A percentile compares a stretch with the other conserved stretches of the same genome.
phyloP scores from a whole-genome alignment of 257 asterid species.

The Solanum appendiculatum region DNA sequence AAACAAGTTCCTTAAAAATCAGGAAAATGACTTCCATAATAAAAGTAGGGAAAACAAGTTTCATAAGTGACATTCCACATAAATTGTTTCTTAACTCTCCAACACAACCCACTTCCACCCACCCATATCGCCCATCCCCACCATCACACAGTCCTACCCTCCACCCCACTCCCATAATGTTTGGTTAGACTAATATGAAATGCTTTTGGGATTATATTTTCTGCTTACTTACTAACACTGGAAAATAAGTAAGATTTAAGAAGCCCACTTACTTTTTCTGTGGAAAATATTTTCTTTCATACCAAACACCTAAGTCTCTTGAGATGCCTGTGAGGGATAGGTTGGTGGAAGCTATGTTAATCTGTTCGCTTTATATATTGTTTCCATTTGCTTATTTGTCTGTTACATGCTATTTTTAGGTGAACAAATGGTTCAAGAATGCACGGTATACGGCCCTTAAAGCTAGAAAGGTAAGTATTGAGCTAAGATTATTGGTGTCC shows the following conservation, averaged over 20 bases:
- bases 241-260: neutral
- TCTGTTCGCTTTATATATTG: neutral
- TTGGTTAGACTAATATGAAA: neutral
- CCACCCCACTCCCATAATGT: neutral
- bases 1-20: neutral
- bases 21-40: neutral
- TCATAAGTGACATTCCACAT: neutral
- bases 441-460: constrained; percentile 91
- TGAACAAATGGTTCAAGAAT: constrained; percentile 98
- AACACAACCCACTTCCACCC: neutral
- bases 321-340: neutral
- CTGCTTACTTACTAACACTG: neutral
- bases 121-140: neutral
- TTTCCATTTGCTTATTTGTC: neutral
- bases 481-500: neutral
- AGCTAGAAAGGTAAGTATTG: constrained; percentile 67
- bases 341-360: neutral
- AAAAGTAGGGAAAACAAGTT: neutral
- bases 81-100: neutral
- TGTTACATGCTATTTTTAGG: constrained; percentile 39
- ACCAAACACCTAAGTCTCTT: neutral
- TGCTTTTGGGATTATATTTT: neutral
- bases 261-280: neutral
- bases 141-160: neutral
- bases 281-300: neutral